Evolutionary conservation across 2,329 filamentous ascomycete species (phyloP).

Genomic region (Penicillium vulpinum): DNA sequence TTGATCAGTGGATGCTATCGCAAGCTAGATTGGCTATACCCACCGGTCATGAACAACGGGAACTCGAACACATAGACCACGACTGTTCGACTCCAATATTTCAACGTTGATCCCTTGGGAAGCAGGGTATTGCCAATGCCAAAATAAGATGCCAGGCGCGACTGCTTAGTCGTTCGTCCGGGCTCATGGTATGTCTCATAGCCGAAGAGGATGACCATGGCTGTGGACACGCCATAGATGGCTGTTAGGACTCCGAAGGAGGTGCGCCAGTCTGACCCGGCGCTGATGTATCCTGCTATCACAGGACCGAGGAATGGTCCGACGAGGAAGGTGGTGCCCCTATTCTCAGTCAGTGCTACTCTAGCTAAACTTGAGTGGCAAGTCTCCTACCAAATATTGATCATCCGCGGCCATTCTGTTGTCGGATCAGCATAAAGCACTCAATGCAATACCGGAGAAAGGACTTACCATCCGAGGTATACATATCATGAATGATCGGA

Average conservation of each 20-base stretch:
- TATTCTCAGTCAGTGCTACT: conserved; percentile 5
- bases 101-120: conserved; percentile 27
- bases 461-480: conserved; percentile 26
- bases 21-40: background rate
- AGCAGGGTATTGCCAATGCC: conserved; percentile 34
- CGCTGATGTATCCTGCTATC: conserved; percentile 40
- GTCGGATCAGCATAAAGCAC: background rate
- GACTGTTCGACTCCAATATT: conserved; percentile 25
- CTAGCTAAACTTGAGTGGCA: background rate
- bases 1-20: background rate
- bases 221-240: conserved; percentile 38
- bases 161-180: conserved; percentile 7
- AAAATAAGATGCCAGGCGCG: conserved; percentile 29
- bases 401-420: conserved; percentile 40
- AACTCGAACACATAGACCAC: conserved; percentile 33
- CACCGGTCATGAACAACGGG: conserved; percentile 32
- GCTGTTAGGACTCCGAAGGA: conserved; percentile 39
- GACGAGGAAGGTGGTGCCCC: conserved; percentile 40
- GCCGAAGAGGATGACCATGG: conserved; percentile 36
- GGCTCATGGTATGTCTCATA: conserved; percentile 36
- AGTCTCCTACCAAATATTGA: conserved; percentile 38
- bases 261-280: conserved; percentile 33
- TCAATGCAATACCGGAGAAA: background rate
- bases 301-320: conserved; percentile 41
- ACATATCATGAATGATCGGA: conserved; percentile 44